Evolutionary conservation across 1,284 basidiomycete genomes (phyloP).

Genomic region (Trichosporon sp.): DNA sequence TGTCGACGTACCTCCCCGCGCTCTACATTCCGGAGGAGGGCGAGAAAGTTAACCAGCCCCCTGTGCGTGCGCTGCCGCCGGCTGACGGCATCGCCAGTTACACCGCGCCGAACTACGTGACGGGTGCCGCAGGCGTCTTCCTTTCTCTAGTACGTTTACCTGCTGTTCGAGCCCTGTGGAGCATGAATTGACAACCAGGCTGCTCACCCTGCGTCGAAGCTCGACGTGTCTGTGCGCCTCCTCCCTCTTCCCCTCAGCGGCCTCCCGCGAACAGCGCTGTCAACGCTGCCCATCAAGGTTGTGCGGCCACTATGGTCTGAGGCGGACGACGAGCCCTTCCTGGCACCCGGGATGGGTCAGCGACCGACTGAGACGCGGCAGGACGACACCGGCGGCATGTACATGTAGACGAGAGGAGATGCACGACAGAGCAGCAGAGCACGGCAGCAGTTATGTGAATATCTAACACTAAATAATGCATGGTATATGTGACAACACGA

Average conservation of each 20-base stretch:
- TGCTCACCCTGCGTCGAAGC: slow-evolving; percentile 36
- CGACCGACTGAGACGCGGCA: slow-evolving; percentile 19
- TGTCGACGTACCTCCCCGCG: slow-evolving; percentile 48
- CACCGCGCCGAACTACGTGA: slow-evolving; percentile 50
- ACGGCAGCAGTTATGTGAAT: background rate
- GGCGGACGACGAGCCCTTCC: slow-evolving; percentile 48
- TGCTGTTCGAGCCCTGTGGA: background rate
- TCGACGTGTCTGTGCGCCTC: slow-evolving; percentile 31
- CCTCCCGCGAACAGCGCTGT: slow-evolving; percentile 29
- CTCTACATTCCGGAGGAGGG: slow-evolving; percentile 45
- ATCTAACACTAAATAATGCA: slow-evolving; percentile 7
- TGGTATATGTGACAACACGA: slow-evolving; percentile 18
- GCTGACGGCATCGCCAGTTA: slow-evolving; percentile 25
- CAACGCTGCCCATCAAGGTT: background rate
- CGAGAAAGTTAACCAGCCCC: slow-evolving; percentile 30
- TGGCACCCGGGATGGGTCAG: slow-evolving; percentile 42
- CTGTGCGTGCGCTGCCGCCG: slow-evolving; percentile 39
- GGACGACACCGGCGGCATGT: slow-evolving; percentile 41
- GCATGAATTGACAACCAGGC: slow-evolving; percentile 32
- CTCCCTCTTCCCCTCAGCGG: slow-evolving; percentile 48
- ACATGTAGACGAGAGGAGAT: slow-evolving; percentile 35
- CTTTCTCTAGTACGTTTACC: slow-evolving; percentile 34
- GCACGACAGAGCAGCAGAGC: background rate
- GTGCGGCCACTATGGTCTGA: slow-evolving; percentile 39
- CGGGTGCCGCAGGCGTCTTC: slow-evolving; percentile 45